Percentiles rank a stretch among this genome's conserved stretches.
phyloP scores from a whole-genome alignment of 2,329 filamentous ascomycete species.

The Tolypocladium endophyticum region DNA sequence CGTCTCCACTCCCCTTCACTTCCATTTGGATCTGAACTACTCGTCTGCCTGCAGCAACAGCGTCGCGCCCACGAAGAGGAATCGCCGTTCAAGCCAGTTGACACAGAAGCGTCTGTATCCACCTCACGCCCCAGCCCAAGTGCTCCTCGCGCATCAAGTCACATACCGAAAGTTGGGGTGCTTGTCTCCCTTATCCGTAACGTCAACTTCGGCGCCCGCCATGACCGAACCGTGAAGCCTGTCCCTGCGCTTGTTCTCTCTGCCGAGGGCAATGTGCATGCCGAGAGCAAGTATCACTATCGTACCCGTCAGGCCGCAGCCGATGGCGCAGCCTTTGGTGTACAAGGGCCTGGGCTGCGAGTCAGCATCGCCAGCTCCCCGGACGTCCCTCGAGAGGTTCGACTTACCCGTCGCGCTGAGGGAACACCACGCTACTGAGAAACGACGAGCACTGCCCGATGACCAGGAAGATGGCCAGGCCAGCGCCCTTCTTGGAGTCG shows the following conservation, averaged over 20 bases:
- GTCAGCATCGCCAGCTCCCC: background rate
- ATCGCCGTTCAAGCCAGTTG: too few relatives aligned
- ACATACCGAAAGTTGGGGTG: constrained; percentile 9
- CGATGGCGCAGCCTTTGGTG: constrained; percentile 8
- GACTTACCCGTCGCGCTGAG: constrained; percentile 11
- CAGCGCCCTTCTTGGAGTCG: constrained; percentile 16
- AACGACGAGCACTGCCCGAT: constrained; percentile 20
- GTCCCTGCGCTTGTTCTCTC: constrained; percentile 8
- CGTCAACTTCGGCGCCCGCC: constrained; percentile 4
- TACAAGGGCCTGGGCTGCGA: constrained; percentile 6
- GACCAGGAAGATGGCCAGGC: constrained; percentile 8
- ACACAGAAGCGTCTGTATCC: too few relatives aligned
- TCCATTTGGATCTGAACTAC: too few relatives aligned
- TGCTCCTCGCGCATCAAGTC: background rate
- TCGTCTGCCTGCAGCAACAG: too few relatives aligned
- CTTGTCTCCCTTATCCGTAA: constrained; percentile 8
- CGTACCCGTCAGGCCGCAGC: constrained; percentile 8
- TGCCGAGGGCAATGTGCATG: constrained; percentile 5
- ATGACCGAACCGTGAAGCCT: constrained; percentile 4
- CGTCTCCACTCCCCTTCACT: background rate
- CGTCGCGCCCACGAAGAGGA: too few relatives aligned
- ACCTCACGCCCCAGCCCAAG: too few relatives aligned
- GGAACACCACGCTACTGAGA: constrained; percentile 14
- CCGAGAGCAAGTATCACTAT: constrained; percentile 6
- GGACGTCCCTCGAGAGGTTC: background rate